Evolutionary conservation across 2,329 filamentous ascomycete species (phyloP).

Genomic region (Phaeophleospora eucalypticola): DNA sequence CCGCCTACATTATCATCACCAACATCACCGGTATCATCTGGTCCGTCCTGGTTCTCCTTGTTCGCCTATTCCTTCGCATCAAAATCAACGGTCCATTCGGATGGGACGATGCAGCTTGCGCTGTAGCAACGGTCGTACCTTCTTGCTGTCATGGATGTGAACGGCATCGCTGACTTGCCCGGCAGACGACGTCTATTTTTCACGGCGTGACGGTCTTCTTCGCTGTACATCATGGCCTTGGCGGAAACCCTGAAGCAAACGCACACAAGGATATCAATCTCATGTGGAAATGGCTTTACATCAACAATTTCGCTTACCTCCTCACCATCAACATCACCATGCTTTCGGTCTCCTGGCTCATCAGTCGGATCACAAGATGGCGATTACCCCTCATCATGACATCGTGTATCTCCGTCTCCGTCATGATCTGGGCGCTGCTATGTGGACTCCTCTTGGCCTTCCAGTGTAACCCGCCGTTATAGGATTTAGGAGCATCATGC

Average conservation of each 20-base stretch:
- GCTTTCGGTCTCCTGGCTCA: conserved; percentile 25
- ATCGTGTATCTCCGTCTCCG: conserved; percentile 16
- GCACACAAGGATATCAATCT: background rate
- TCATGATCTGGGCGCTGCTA: conserved; percentile 16
- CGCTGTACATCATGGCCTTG: conserved; percentile 24
- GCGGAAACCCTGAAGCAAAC: conserved; percentile 1
- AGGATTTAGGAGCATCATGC: conserved; percentile 10
- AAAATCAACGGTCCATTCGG: conserved; percentile 30
- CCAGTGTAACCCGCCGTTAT: conserved; percentile 24
- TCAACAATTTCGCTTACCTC: conserved; percentile 7
- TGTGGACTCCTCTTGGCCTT: conserved; percentile 19
- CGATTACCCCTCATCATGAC: conserved; percentile 17
- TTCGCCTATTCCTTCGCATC: conserved; percentile 27
- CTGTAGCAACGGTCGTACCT: conserved; percentile 21
- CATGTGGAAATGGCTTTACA: background rate
- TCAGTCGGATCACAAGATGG: conserved; percentile 23
- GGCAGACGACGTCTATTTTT: conserved; percentile 5
- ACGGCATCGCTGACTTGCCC: background rate
- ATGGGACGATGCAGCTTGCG: conserved; percentile 27
- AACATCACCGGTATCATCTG: conserved; percentile 22
- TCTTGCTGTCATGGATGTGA: background rate
- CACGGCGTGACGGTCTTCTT: conserved; percentile 13
- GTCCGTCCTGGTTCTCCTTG: conserved; percentile 22
- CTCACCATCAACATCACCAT: conserved; percentile 19
- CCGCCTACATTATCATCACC: conserved; percentile 23